phyloP scores from a whole-genome alignment of 805 yeast species.

The Lachancea kluyveri region DNA sequence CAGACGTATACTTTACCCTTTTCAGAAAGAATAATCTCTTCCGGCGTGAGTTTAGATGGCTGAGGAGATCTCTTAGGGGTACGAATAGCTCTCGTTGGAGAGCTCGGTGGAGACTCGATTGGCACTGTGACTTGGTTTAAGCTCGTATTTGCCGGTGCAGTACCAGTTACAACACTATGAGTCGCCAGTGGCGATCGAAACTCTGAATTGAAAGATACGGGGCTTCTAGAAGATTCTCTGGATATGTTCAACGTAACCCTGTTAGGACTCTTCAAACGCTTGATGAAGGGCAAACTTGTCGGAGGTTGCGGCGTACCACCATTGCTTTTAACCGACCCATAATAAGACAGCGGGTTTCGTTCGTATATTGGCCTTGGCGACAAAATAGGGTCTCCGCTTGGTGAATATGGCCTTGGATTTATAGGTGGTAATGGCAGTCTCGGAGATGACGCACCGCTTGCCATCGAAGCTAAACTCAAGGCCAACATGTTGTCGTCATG shows the following conservation, averaged over 20 bases:
- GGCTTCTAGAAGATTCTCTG: conserved; percentile 28
- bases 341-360: conserved; percentile 19
- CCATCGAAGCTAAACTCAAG: conserved; percentile 31
- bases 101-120: conserved; percentile 12
- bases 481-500: conserved; percentile 32
- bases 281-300: conserved; percentile 25
- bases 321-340: conserved; percentile 9
- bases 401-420: conserved; percentile 14
- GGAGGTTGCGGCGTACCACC: conserved; percentile 12
- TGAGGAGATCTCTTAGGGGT: conserved; percentile 11
- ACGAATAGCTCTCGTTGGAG: conserved; percentile 8
- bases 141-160: conserved; percentile 15
- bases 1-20: conserved; percentile 32
- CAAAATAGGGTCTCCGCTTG: conserved; percentile 12
- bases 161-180: conserved; percentile 17
- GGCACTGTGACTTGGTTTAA: conserved; percentile 18
- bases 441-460: conserved; percentile 32
- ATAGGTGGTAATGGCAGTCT: conserved; percentile 23
- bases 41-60: conserved; percentile 24
- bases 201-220: conserved; percentile 20
- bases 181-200: conserved; percentile 21
- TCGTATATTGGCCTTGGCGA: conserved; percentile 22
- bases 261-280: conserved; percentile 27
- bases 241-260: conserved; percentile 30
- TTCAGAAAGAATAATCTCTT: conserved; percentile 29